Conservation (phyloP, 2,329 filamentous ascomycete species). For the Hypoxylon sp. region DNA sequence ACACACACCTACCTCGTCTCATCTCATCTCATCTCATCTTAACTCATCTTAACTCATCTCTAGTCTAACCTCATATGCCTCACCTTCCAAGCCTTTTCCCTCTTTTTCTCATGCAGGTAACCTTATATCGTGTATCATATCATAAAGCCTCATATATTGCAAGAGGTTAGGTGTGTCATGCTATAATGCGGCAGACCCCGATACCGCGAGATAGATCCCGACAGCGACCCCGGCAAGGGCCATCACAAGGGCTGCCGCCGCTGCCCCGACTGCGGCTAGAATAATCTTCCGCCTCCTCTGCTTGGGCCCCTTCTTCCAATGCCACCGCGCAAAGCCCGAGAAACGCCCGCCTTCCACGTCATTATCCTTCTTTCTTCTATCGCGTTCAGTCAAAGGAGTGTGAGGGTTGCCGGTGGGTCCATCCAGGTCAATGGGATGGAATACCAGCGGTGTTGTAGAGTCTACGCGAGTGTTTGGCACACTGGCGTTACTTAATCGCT, state of each 20-base stretch:
- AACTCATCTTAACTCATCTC: slow-evolving; percentile 30
- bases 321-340: slow-evolving; percentile 7
- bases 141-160: slow-evolving; percentile 7
- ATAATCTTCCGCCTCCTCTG: slow-evolving; percentile 36
- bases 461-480: slow-evolving; percentile 34
- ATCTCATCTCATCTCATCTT: slow-evolving; percentile 19
- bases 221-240: slow-evolving; percentile 44
- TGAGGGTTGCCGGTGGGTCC: neutral
- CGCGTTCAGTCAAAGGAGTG: slow-evolving; percentile 10
- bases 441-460: slow-evolving; percentile 35
- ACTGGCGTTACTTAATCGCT: slow-evolving; percentile 27
- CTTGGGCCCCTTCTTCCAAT: slow-evolving; percentile 29
- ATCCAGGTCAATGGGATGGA: slow-evolving; percentile 19
- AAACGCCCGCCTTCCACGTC: slow-evolving; percentile 15
- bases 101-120: slow-evolving; percentile 11
- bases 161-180: slow-evolving; percentile 4
- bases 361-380: slow-evolving; percentile 5
- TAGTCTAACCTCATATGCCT: slow-evolving; percentile 25
- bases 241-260: slow-evolving; percentile 34
- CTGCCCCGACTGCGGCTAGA: slow-evolving; percentile 29
- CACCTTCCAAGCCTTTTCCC: slow-evolving; percentile 19
- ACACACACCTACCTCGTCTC: slow-evolving; percentile 33
- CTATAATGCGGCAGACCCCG: slow-evolving; percentile 24
- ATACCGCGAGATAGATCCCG: slow-evolving; percentile 38
- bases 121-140: slow-evolving; percentile 6